Conservation (phyloP, 2,329 filamentous ascomycete species). For the Fusarium buxicola region DNA sequence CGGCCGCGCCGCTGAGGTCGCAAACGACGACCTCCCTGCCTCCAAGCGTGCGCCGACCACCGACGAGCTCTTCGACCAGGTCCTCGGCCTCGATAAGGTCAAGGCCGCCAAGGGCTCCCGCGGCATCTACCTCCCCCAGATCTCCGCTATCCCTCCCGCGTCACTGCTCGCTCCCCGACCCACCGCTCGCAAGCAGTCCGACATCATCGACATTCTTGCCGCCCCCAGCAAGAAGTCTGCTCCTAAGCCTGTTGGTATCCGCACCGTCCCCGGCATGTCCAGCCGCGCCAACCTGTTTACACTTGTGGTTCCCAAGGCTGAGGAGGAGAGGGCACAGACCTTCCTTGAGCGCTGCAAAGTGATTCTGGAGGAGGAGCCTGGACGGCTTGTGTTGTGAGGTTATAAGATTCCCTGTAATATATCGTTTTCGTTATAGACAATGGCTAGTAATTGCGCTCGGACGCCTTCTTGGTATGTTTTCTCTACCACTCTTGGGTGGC, state of each 20-base stretch:
- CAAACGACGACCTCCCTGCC: slow-evolving; percentile 87
- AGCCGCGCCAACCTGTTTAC: slow-evolving; percentile 81
- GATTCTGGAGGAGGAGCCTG: slow-evolving; percentile 84
- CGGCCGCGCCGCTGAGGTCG: slow-evolving; percentile 83
- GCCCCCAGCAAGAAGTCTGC: slow-evolving; percentile 51
- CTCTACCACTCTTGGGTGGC: slow-evolving; percentile 12
- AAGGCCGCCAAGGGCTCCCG: slow-evolving; percentile 63
- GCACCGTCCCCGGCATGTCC: slow-evolving; percentile 59
- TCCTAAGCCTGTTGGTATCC: slow-evolving; percentile 41
- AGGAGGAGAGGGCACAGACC: slow-evolving; percentile 82
- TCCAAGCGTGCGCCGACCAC: slow-evolving; percentile 71
- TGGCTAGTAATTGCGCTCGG: slow-evolving; percentile 40
- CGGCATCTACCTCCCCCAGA: slow-evolving; percentile 78
- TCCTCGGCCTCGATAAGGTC: slow-evolving; percentile 75
- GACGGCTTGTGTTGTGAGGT: slow-evolving; percentile 73
- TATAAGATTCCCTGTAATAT: slow-evolving; percentile 48
- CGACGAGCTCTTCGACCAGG: slow-evolving; percentile 88
- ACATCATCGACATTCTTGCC: slow-evolving; percentile 86
- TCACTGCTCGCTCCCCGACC: slow-evolving; percentile 51
- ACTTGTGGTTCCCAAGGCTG: slow-evolving; percentile 79
- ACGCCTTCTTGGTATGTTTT: slow-evolving; percentile 33
- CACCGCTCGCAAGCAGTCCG: slow-evolving; percentile 57
- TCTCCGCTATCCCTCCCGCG: slow-evolving; percentile 67
- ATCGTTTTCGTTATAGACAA: slow-evolving; percentile 46
- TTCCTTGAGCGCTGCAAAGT: slow-evolving; percentile 90